These are phyloP conservation scores for Triticum timopheevii DNA, from an alignment of 176 grass and related monocot genomes.

Conservation along the genomic window DNA sequence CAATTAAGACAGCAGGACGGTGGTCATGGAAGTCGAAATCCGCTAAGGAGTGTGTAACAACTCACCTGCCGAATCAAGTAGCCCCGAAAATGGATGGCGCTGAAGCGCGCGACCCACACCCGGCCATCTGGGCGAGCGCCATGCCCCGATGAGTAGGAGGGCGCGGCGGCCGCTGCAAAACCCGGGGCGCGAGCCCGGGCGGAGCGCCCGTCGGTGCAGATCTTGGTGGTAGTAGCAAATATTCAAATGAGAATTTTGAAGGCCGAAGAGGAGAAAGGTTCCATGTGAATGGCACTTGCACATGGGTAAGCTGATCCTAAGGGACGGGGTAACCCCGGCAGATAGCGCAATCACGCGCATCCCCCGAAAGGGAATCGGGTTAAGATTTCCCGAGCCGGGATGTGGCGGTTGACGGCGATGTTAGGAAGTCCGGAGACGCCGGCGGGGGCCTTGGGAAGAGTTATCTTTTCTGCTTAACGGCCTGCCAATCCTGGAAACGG, in stretches of 20 bases:
- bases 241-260: conserved; percentile 76
- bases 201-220: conserved; percentile 55
- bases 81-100: neutral
- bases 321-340: conserved; percentile 45
- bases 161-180: conserved; percentile 63
- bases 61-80: conserved; percentile 81
- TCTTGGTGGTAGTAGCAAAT: conserved; percentile 71
- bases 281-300: conserved; percentile 70
- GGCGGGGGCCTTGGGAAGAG: conserved; percentile 71
- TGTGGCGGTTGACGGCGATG: conserved; percentile 51
- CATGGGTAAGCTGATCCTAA: conserved; percentile 72
- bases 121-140: too few species aligned
- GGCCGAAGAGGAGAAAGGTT: conserved; percentile 71
- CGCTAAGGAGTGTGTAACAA: conserved; percentile 37
- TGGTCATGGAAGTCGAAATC: conserved; percentile 53
- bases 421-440: conserved; percentile 61
- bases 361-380: conserved; percentile 49
- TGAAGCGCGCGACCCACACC: too few species aligned
- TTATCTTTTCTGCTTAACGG: conserved; percentile 81
- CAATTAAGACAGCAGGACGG: conserved; percentile 37
- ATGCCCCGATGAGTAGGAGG: conserved; percentile 51
- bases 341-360: conserved; percentile 35
- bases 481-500: conserved; percentile 50
- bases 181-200: conserved; percentile 60
- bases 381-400: conserved; percentile 57